Base-by-base conservation (phyloP, 2,329 filamentous ascomycete genomes). In the Thermoascus crustaceus region DNA sequence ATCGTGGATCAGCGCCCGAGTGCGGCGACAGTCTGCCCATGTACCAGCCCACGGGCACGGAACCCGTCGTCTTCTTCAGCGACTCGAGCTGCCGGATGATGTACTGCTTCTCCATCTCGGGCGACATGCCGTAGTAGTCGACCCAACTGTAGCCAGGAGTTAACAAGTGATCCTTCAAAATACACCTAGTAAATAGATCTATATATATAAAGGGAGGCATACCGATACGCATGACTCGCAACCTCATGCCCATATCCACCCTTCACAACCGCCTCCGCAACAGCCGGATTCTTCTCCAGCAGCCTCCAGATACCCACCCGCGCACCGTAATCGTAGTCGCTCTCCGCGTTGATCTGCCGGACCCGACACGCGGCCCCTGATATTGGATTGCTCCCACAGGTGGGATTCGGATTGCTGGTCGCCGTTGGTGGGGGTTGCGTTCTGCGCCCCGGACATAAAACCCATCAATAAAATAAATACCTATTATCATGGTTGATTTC, bases 121-220 rank as follows among this genome's bases (percentile, higher is more conserved):
- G 47, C 0, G 54, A 50, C 20, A 71, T 55, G 36, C 67, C 56
- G 44, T 68, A 63, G 43, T 71, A 66, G 32, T 72, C 67, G n/a
- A 71, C 57, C 69, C 70, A 73, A 10, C 70, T 57, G 35, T 70
- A 69, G n/a, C n/a, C n/a, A n/a, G n/a, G n/a, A n/a, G n/a, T n/a
- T n/a, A n/a, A n/a, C n/a, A n/a, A n/a, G n/a, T n/a, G n/a, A n/a
- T n/a, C n/a, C n/a, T n/a, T n/a, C n/a, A n/a, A n/a, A n/a, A n/a
- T n/a, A n/a, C n/a, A n/a, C n/a, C n/a, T n/a, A n/a, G n/a, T n/a
- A n/a, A n/a, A n/a, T n/a, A n/a, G n/a, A n/a, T n/a, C n/a, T n/a
- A n/a, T n/a, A n/a, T n/a, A n/a, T n/a, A n/a, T n/a, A n/a, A n/a
- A n/a, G n/a, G n/a, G n/a, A n/a, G n/a, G n/a, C n/a, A n/a, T n/a